Evolutionary conservation across 768 basidiomycete species (phyloP), one percentile per base, ranked within the genome.

Genomic region (Hericium erinaceus): DNA sequence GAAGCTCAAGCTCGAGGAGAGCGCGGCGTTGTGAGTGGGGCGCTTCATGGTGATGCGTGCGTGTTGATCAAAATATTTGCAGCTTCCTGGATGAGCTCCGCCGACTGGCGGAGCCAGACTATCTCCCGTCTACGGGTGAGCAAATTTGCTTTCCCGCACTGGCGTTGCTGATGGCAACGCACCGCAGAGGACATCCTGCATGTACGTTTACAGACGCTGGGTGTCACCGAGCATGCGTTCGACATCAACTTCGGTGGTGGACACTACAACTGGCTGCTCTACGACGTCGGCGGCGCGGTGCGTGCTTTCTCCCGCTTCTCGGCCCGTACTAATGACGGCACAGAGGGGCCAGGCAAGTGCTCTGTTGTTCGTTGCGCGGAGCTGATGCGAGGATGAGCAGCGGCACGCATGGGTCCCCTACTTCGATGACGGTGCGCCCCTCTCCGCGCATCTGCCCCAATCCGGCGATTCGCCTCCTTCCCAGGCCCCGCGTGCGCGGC

Each of bases 261-360:
- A 57, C 75, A 75, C 46, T 87, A 86, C 65, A 79, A 83, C 55
- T 92, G 89, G 89, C 80, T 83, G 57, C 73, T 92, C 56, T 92
- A 86, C 67, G 90, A 92, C 67, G 89, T 92, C 39, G 89, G 89
- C 41, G 90, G 90, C 49, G 85, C 87, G 54, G 85, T 90, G 66
- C 67, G 86, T 76, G 37, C 13, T 51, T 33, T 24, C 16, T 46
- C 46, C n/a, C 28, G 15, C 37, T 26, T 4, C 39, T 20, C 11
- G 20, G 3, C 18, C 24, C 38, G 40, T 51, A 37, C n/a, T 28
- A 20, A 48, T 39, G 57, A 7, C 26, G 24, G 26, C 41, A 16
- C 56, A 63, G 62, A 55, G 62, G 48, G 62, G 62, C 28, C 62
- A 63, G 63, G 61, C 58, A 39, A 59, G 62, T 51, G 22, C 46